A percentile compares a stretch with the other conserved stretches of the same genome.
Conservation (phyloP, 441 rosid genomes). For the Gossypium gossypioides region DNA sequence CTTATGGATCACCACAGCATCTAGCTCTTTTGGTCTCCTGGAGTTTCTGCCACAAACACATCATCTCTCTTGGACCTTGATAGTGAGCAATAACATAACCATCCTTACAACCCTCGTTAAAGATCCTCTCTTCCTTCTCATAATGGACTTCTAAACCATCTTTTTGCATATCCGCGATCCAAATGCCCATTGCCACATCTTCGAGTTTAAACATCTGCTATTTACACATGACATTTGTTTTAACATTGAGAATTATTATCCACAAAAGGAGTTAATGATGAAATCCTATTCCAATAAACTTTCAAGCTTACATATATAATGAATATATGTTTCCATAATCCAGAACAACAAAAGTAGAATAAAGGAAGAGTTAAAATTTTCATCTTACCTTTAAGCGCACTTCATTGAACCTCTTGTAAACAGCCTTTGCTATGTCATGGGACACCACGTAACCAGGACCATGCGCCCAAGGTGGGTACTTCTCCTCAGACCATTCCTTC, state of each 20-base stretch:
- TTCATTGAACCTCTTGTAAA: slow-evolving; percentile 44
- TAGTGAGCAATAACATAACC: slow-evolving; percentile 86
- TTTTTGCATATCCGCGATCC: slow-evolving; percentile 66
- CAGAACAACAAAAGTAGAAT: not conserved
- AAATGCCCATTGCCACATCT: slow-evolving; percentile 96
- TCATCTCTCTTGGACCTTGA: slow-evolving; percentile 83
- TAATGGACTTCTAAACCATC: slow-evolving; percentile 56
- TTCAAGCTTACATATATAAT: not conserved
- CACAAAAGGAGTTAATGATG: not conserved
- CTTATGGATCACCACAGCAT: slow-evolving; percentile 59
- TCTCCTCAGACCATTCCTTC: slow-evolving; percentile 80
- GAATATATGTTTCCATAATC: not conserved
- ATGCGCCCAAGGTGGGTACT: slow-evolving; percentile 94
- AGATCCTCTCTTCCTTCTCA: slow-evolving; percentile 57
- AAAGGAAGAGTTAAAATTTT: not conserved
- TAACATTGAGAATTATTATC: not conserved
- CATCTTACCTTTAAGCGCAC: slow-evolving; percentile 62
- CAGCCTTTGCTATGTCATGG: slow-evolving; percentile 62
- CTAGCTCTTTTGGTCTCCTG: slow-evolving; percentile 53
- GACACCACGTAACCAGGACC: slow-evolving; percentile 94
- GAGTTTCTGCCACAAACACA: slow-evolving; percentile 88
- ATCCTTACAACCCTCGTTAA: slow-evolving; percentile 69
- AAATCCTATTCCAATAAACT: not conserved
- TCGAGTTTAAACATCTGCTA: slow-evolving; percentile 92
- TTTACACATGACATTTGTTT: not conserved